Evolutionary conservation across 73 alveolate species (phyloP).

Genomic region (Uronychia binucleata): DNA sequence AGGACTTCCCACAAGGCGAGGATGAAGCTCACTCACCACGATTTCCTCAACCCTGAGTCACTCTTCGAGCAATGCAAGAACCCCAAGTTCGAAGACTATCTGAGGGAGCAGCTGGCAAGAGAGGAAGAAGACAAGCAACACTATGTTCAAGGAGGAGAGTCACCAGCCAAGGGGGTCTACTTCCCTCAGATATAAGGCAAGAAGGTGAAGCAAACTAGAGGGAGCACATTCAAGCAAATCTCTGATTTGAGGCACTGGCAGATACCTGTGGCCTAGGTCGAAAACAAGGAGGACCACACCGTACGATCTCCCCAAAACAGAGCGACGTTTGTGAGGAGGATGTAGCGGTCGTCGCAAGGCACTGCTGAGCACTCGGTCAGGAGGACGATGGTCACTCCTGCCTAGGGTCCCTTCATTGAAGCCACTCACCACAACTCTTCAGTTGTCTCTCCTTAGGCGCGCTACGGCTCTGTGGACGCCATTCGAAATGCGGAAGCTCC

Average conservation of each 20-base stretch:
- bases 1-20: not conserved
- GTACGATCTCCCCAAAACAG: not conserved
- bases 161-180: not conserved
- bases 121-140: not conserved
- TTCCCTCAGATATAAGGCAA: not conserved
- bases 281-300: not conserved
- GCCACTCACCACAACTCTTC: not conserved
- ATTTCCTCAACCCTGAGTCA: conserved; percentile 1
- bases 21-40: conserved; percentile 2
- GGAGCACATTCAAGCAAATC: not conserved
- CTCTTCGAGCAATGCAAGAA: not conserved
- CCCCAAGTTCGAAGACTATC: not conserved
- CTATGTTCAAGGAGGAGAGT: not conserved
- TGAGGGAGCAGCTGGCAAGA: not conserved
- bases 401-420: not conserved
- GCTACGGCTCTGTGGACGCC: not conserved
- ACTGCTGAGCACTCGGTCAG: not conserved
- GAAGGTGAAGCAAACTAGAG: not conserved
- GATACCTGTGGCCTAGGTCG: not conserved
- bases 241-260: no score
- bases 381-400: not conserved
- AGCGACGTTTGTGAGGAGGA: not conserved
- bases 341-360: not conserved
- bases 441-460: not conserved
- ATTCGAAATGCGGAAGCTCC: not conserved